Evolutionary conservation across 2,329 filamentous ascomycete species (phyloP), one percentile per base, ranked within the genome.

Genomic region (Colletotrichum spinosum): DNA sequence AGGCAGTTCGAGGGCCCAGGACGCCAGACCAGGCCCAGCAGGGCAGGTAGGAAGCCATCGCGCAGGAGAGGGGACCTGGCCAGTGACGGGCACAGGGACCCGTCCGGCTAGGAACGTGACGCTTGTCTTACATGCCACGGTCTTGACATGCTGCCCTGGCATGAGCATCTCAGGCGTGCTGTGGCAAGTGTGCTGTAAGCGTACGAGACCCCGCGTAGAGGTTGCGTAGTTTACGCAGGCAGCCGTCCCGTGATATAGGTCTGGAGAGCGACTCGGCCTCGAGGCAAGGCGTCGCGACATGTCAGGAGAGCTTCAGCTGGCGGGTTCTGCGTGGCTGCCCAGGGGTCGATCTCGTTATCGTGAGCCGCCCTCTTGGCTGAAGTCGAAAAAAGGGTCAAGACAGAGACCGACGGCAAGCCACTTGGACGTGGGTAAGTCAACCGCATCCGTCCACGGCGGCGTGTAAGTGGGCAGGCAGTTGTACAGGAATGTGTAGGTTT

Each of bases 71-170:
- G n/a, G 12, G 35, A n/a, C 34, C 25, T 42, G 25, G 34, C 45
- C 15, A 17, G 25, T 17, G 2, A n/a, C 50, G 8, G 13, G 62
- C 34, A 38, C 37, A 41, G 17, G 44, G 55, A 54, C 62, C 46
- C 46, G 42, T 62, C 51, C 42, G 39, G 50, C 52, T 42, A 42
- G 52, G 62, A 62, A 65, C 52, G 62, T 65, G 48, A 60, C 52
- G 52, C 62, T 15, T 62, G 48, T 56, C 53, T 65, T 49, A 49
- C 62, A 62, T 56, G 46, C 52, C 37, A 56, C 55, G 62, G 15
- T 9, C 11, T 34, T 52, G 46, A 52, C 15, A 35, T 39, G 13
- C 42, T 17, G 52, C 46, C 56, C 58, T 65, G 48, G 48, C 45
- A 55, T 55, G 52, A 60, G 39, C 17, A 50, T 56, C 39, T 60